These are phyloP conservation scores for Blakeslea trispora DNA, from an alignment of 371 early-diverging fungal genomes.

Conservation along the genomic window DNA sequence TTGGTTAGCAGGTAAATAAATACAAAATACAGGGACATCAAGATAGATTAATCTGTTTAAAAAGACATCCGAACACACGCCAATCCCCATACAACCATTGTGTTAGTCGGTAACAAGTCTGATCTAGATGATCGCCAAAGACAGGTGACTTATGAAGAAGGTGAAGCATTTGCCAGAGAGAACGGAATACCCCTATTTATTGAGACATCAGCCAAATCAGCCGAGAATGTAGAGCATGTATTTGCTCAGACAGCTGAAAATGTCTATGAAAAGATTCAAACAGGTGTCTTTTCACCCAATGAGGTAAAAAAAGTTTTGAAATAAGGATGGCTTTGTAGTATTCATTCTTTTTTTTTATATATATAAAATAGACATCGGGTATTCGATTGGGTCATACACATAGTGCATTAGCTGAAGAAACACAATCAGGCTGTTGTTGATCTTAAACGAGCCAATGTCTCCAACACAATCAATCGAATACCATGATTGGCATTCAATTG, in stretches of 20 bases:
- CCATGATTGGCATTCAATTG: constrained; percentile 11
- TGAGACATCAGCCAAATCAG: constrained; percentile 95
- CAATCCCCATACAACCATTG: constrained; percentile 87
- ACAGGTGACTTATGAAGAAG: constrained; percentile 86
- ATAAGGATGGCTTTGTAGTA: too few species aligned
- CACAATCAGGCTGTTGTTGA: constrained; percentile 36
- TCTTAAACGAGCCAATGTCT: constrained; percentile 14
- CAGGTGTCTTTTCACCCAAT: constrained; percentile 75
- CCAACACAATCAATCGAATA: constrained; percentile 10
- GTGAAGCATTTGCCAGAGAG: constrained; percentile 84
- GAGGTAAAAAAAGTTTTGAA: too few species aligned
- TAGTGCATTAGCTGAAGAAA: constrained; percentile 50
- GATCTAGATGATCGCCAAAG: constrained; percentile 78
- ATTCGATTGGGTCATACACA: constrained; percentile 51
- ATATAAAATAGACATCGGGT: constrained; percentile 60
- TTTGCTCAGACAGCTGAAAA: constrained; percentile 77
- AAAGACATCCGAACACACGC: constrained; percentile 81
- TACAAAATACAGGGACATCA: too few species aligned
- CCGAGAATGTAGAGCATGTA: constrained; percentile 87
- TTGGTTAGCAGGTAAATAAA: constrained; percentile 82
- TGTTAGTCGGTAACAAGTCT: constrained; percentile 94
- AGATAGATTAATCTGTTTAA: neutral
- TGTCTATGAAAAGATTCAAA: constrained; percentile 83
- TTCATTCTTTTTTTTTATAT: too few species aligned
- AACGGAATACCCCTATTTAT: constrained; percentile 83